These are phyloP conservation scores for Aureobasidium sp. DNA, from an alignment of 2,329 filamentous ascomycete species.

Conservation along the genomic window DNA sequence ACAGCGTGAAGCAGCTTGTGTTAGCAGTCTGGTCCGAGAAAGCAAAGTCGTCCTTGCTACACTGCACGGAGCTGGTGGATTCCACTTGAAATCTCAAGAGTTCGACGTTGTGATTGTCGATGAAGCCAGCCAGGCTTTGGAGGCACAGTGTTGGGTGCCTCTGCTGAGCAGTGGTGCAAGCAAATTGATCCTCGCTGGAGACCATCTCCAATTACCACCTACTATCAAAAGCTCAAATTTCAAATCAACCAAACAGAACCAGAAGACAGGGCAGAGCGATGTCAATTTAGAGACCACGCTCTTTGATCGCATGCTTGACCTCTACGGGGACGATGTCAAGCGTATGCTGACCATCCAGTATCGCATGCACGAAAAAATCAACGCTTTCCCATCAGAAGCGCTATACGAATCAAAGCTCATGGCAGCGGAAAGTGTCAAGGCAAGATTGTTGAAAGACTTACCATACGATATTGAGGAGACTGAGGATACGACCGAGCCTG, in stretches of 20 bases:
- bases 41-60: constrained; percentile 90
- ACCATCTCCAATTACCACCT: constrained; percentile 88
- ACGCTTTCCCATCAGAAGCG: constrained; percentile 85
- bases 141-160: constrained; percentile 96
- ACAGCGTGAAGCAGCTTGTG: constrained; percentile 74
- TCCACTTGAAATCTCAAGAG: constrained; percentile 67
- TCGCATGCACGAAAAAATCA: constrained; percentile 94
- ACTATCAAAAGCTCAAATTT: constrained; percentile 74
- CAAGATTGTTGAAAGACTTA: constrained; percentile 67
- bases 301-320: constrained; percentile 76
- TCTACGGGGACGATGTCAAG: constrained; percentile 81
- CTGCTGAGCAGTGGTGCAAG: constrained; percentile 61
- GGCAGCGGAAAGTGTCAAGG: constrained; percentile 72
- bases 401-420: constrained; percentile 77
- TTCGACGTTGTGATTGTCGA: constrained; percentile 96
- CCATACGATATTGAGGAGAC: constrained; percentile 70
- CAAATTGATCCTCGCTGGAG: constrained; percentile 86
- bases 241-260: constrained; percentile 31
- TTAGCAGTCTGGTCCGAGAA: constrained; percentile 63
- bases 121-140: constrained; percentile 89
- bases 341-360: constrained; percentile 95
- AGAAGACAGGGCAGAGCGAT: constrained; percentile 29
- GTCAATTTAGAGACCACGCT: constrained; percentile 71
- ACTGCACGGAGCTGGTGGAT: constrained; percentile 82
- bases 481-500: constrained; percentile 79